Evolutionary conservation across 495 filamentous ascomycete species (phyloP), one percentile per base, ranked within the genome.

Genomic region (Immersiella caudata): DNA sequence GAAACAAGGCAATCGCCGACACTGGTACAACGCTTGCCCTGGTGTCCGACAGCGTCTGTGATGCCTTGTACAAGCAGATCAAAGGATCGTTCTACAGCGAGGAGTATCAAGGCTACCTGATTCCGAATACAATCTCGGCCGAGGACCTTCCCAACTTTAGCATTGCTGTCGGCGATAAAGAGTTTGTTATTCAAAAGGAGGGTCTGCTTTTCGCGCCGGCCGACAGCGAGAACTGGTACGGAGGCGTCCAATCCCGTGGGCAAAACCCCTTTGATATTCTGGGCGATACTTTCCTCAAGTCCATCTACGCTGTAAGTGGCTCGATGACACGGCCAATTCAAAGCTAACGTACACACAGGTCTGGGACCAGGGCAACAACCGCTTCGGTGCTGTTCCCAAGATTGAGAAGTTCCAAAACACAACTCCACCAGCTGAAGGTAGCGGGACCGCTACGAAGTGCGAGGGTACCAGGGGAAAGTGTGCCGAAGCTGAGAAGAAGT

Each of bases 1-100:
- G 83, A 26, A 94, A 93, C 78, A 90, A 80, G n/a, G 90, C 91
- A 62, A 92, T 94, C 65, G 89, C 88, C 56, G 91, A 94, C 76
- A 94, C 91, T 3, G 91, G 90, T 65, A 93, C 90, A 40, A 90
- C 90, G 1, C 83, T 94, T 58, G 86, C 87, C 1, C 84, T 94
- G 55, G 79, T 94, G 33, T 84, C 88, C 58, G 91, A 94, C 75
- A 73, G 71, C 3, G 83, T 85, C 20, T 90, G 87, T 76, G 78
- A 90, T 68, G 87, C 84, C 12, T 83, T 94, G 71, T 94, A 94
- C 75, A 79, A 82, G 60, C 80, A 86, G 46, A 91, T 94, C 67
- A 85, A 85, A n/a, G 89, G 89, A 4, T 83, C 89, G 8, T 79
- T 74, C 40, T 93, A 92, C 74, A 86, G 90, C 67, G 71, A 78